Conservation (phyloP, 169 alveolate genomes). For the Plasmodium coatneyi region DNA sequence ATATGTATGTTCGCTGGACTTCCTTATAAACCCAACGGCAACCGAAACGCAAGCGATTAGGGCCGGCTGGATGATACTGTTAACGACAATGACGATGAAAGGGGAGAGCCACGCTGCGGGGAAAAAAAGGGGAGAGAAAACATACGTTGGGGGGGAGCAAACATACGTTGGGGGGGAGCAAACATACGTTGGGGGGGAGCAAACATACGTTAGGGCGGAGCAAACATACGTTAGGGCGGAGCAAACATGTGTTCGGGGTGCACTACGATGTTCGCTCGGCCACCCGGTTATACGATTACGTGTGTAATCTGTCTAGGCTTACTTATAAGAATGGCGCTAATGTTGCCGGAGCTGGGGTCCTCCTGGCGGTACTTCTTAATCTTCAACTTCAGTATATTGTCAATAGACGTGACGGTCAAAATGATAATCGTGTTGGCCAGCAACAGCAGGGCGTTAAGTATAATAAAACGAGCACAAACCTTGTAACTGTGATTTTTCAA, state of each 20-base stretch:
- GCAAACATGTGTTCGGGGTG: too few species aligned
- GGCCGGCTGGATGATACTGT: constrained; percentile 61
- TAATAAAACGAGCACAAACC: constrained; percentile 56
- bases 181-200: background rate
- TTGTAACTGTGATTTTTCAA: constrained; percentile 55
- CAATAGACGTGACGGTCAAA: constrained; percentile 50
- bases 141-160: background rate
- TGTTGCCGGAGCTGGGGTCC: constrained; percentile 34
- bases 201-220: background rate
- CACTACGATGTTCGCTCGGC: too few species aligned
- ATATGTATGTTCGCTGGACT: constrained; percentile 65
- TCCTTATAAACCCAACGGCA: constrained; percentile 60
- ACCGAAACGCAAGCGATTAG: constrained; percentile 57
- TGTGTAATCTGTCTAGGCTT: too few species aligned
- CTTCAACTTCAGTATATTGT: constrained; percentile 31
- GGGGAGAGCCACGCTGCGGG: constrained; percentile 71
- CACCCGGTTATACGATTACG: background rate
- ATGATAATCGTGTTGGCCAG: constrained; percentile 55
- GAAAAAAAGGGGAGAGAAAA: background rate
- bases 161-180: background rate
- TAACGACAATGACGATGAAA: constrained; percentile 63
- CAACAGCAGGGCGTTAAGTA: constrained; percentile 40
- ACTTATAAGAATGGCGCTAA: constrained; percentile 39
- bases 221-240: background rate
- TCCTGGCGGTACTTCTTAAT: constrained; percentile 30